Conservation (phyloP, 805 yeast genomes). For the Candida nanaspora region DNA sequence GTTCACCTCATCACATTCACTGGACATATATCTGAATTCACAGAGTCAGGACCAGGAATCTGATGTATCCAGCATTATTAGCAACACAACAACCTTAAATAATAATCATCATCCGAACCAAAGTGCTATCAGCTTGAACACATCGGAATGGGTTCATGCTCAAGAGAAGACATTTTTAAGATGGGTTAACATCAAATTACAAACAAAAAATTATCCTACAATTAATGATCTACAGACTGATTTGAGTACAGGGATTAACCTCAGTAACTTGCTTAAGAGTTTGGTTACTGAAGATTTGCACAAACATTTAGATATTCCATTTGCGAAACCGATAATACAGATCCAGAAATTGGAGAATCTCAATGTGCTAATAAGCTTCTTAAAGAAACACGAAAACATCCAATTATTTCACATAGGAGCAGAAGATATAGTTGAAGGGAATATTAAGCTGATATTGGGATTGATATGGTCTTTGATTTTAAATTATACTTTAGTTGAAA, state of each 20-base stretch:
- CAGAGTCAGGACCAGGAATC: background rate
- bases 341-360: slow-evolving; percentile 43
- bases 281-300: slow-evolving; percentile 17
- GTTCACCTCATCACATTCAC: background rate
- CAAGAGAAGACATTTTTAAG: slow-evolving; percentile 43
- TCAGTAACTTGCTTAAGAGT: slow-evolving; percentile 30
- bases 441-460: slow-evolving; percentile 39
- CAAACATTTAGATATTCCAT: slow-evolving; percentile 17
- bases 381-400: slow-evolving; percentile 29
- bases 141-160: slow-evolving; percentile 30
- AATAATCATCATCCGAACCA: background rate
- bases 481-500: slow-evolving; percentile 25
- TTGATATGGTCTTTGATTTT: slow-evolving; percentile 42
- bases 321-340: slow-evolving; percentile 31
- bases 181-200: slow-evolving; percentile 39
- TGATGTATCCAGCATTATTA: background rate
- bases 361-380: slow-evolving; percentile 33
- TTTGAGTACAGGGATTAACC: slow-evolving; percentile 32
- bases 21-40: background rate
- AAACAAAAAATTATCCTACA: slow-evolving; percentile 7
- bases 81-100: background rate
- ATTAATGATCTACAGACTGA: slow-evolving; percentile 25
- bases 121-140: slow-evolving; percentile 2
- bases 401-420: slow-evolving; percentile 38
- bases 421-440: slow-evolving; percentile 43